Base-by-base conservation (phyloP, 495 filamentous ascomycete genomes). In the Hypoxylon rickii region DNA sequence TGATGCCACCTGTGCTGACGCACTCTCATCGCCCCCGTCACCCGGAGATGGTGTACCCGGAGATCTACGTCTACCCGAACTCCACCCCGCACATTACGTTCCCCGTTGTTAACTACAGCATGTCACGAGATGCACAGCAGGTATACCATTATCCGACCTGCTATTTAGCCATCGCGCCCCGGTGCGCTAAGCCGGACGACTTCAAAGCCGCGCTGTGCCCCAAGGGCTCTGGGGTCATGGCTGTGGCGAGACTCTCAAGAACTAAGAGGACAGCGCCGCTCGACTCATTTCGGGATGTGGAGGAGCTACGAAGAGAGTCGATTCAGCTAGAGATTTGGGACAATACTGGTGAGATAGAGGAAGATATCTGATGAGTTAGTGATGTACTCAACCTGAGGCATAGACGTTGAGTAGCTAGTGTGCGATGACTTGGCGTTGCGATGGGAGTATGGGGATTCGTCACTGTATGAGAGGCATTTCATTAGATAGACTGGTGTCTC, bases 251-350 rank as follows among this genome's bases (percentile, higher is more conserved):
- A 19, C 16, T 68, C 1, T 24, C 15, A 3, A 24, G 43, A 3
- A 53, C 51, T 3, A 18, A 43, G n/a, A 55, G 21, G 15, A 55
- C 58, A 15, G 44, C 41, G 3, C 63, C 16, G 0, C 26, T 68
- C 11, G 1, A 2, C 20, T 7, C 5, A 1, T 68, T 61, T 31
- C 18, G 26, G 10, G 34, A 37, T 4, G 42, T 37, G 11, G 26
- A 44, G 3, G 46, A 51, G 7, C 59, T 69, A 7, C 31, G 50
- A 21, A 37, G 36, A 21, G 42, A 24, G 16, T 48, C 59, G 6
- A 41, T 66, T 1, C 66, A 69, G 43, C 41, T 69, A 1, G 66
- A 69, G 18, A 13, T 69, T 11, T 59, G 63, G 56, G 66, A 59
- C 13, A 36, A 46, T 17, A 13, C 43, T 10, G 33, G 10, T 4